Conservation (phyloP, 805 yeast genomes). For the Saccharomycopsis olivae region DNA sequence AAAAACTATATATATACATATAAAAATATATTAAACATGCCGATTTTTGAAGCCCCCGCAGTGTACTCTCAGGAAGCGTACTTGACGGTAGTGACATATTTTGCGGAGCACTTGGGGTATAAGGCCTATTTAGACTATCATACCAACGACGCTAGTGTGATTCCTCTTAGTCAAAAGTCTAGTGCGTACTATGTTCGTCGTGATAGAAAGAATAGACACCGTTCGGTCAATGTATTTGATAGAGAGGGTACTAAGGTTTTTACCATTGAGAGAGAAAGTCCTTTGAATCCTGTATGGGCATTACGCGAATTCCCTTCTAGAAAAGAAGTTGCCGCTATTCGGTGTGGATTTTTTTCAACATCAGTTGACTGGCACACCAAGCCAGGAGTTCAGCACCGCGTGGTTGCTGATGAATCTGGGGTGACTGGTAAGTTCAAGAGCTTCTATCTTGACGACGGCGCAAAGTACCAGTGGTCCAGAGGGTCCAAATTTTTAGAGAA, state of each 20-base stretch:
- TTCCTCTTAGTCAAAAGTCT: conserved; percentile 31
- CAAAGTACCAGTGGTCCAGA: conserved; percentile 45
- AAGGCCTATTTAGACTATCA: conserved; percentile 30
- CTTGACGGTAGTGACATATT: conserved; percentile 31
- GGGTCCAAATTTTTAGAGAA: conserved; percentile 41
- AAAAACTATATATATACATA: too few species aligned
- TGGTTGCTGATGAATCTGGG: conserved; percentile 29
- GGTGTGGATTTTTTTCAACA: conserved; percentile 36
- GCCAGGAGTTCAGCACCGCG: conserved; percentile 35
- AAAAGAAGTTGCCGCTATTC: conserved; percentile 38
- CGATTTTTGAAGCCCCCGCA: conserved; percentile 37
- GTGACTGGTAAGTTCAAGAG: conserved; percentile 31
- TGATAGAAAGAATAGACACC: conserved; percentile 35
- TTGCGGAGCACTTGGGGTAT: conserved; percentile 32
- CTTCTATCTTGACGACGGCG: conserved; percentile 43
- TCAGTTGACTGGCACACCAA: conserved; percentile 40
- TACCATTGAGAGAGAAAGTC: conserved; percentile 40
- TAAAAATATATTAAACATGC: conserved; percentile 22
- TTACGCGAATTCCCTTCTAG: conserved; percentile 34
- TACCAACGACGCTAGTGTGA: conserved; percentile 30
- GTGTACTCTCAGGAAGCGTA: conserved; percentile 33
- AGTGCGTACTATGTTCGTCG: conserved; percentile 37
- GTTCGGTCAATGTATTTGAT: conserved; percentile 40
- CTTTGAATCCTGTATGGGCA: conserved; percentile 43
- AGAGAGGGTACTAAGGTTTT: conserved; percentile 32